Evolutionary conservation across 306 rosid species (phyloP), one percentile per base, ranked within the genome.

Genomic region (Oxytropis ochrocephala): DNA sequence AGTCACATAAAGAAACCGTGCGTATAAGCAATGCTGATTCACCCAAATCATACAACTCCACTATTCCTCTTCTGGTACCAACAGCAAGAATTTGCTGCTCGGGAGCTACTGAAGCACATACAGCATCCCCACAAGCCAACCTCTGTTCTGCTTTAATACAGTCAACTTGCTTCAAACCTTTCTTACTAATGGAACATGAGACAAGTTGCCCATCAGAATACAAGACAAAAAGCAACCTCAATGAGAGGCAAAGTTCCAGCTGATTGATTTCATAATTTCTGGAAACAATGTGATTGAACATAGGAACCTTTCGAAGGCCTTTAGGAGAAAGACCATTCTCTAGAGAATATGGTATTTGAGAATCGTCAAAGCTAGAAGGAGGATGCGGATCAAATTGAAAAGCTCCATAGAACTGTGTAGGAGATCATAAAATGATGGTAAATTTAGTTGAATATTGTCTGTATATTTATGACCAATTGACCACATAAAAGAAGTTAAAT

Each of bases 41-140:
- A 18, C 88, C 88, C 73, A 93, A 78, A 79, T 93, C 97, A 85
- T 86, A 90, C 78, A 93, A 79, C 75, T 93, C 97, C 72, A 90
- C 96, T 69, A 69, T 77, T 68, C 96, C 98, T 88, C 94, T 85
- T 80, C 80, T 85, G 73, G 97, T 90, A 75, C 98, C 98, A 74
- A 94, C 97, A 69, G 96, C 97, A 73, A 94, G 96, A 72, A 94
- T 88, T 67, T 87, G 94, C 88, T 88, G 98, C 72, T 82, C 91
- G 13, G 80, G 70, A 73, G 98, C 94, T 32, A 79, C 89, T 47
- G 97, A 94, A 76, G 85, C 80, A 78, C 96, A 90, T 56, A 88
- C 92, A 69, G 90, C 98, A 82, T 94, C 98, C 67, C 76, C 83
- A 82, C 85, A 83, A 72, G 88, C 87, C 70, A 94, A 69, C 36